These are phyloP conservation scores for Aspergillus neoniger DNA, from an alignment of 2,329 filamentous ascomycete genomes.

Conservation along the genomic window DNA sequence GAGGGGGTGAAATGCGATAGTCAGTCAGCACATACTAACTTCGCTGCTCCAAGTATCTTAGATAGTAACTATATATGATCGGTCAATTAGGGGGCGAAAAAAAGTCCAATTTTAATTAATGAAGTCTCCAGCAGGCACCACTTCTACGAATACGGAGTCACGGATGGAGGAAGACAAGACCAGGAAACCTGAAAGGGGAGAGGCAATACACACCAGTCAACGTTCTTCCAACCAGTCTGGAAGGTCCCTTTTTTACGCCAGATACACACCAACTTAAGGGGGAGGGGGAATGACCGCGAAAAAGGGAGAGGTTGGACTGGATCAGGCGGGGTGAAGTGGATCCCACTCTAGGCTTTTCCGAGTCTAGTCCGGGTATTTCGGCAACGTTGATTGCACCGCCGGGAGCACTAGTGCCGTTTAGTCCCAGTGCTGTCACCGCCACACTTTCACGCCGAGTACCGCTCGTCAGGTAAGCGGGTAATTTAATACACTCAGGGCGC, in stretches of 20 bases:
- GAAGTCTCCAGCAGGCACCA: not conserved
- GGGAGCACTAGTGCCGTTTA: conserved; percentile 19
- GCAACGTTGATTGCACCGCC: conserved; percentile 21
- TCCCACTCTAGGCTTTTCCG: not conserved
- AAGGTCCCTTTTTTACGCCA: not conserved
- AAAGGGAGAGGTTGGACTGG: conserved; percentile 2
- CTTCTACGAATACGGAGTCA: not conserved
- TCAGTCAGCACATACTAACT: not conserved
- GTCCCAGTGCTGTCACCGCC: conserved; percentile 24
- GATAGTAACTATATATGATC: not conserved
- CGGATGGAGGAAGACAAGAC: not conserved
- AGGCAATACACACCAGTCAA: not conserved
- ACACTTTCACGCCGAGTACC: conserved; percentile 10
- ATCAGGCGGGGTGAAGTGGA: conserved; percentile 1
- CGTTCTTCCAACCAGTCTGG: not conserved
- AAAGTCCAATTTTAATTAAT: not conserved
- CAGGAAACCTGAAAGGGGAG: not conserved
- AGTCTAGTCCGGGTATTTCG: conserved; percentile 21
- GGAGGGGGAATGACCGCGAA: conserved; percentile 14
- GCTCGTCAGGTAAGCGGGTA: conserved; percentile 1
- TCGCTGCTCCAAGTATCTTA: not conserved
- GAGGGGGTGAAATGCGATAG: not conserved
- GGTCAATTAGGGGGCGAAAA: not conserved
- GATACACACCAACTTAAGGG: not conserved
- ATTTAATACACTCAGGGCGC: not conserved